A percentile compares a stretch with the other conserved stretches of the same genome.
phyloP scores from a whole-genome alignment of 2,329 filamentous ascomycete genomes.

The Colletotrichum eleusines region DNA sequence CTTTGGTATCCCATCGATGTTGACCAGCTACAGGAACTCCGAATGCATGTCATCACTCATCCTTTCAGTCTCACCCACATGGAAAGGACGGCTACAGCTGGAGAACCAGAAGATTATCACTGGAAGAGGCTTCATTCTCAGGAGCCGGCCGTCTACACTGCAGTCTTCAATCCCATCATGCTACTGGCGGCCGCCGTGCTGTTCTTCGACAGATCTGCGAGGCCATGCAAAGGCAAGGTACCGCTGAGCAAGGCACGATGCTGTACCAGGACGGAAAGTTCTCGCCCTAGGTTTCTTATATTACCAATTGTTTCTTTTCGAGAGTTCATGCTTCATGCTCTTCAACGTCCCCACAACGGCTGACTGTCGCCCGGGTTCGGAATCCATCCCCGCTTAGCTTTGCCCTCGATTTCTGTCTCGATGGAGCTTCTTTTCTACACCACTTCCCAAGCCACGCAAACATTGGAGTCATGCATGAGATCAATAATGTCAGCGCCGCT shows the following conservation, averaged over 20 bases:
- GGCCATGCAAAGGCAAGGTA: constrained; percentile 16
- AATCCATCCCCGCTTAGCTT: constrained; percentile 8
- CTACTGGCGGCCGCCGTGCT: constrained; percentile 7
- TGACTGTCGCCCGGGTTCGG: constrained; percentile 4
- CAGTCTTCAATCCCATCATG: neutral
- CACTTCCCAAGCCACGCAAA: constrained; percentile 16
- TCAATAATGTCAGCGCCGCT: constrained; percentile 28
- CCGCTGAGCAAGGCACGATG: neutral
- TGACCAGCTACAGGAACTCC: neutral
- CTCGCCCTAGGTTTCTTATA: constrained; percentile 20
- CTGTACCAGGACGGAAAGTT: neutral
- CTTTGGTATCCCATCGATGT: neutral
- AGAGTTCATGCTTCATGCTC: neutral
- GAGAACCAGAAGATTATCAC: constrained; percentile 6
- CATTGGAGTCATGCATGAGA: constrained; percentile 12
- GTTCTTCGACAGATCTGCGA: constrained; percentile 31
- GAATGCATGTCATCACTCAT: constrained; percentile 30
- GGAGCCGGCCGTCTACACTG: no score
- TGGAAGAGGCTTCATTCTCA: constrained; percentile 2
- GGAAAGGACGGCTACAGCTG: constrained; percentile 6
- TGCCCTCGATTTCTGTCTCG: neutral
- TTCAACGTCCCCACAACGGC: constrained; percentile 14
- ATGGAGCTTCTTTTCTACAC: constrained; percentile 11
- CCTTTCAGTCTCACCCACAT: constrained; percentile 36
- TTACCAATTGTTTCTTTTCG: constrained; percentile 12